A percentile compares a stretch with the other conserved stretches of the same genome.
These are phyloP conservation scores for Maudiozyma barnettii DNA, from an alignment of 805 yeast genomes.

Conservation along the genomic window DNA sequence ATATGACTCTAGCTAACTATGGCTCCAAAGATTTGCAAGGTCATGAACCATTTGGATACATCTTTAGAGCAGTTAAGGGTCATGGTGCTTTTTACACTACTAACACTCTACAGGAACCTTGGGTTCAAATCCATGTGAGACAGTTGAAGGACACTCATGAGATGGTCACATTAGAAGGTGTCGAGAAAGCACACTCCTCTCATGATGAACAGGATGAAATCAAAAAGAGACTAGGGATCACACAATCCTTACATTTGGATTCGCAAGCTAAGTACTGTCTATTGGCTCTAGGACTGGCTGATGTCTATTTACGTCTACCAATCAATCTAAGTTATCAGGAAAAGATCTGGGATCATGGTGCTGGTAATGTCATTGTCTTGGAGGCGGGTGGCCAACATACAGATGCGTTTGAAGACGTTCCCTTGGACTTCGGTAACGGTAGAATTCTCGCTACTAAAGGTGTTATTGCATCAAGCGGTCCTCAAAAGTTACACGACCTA, in stretches of 20 bases:
- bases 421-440: constrained; percentile 77
- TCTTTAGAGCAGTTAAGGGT: constrained; percentile 27
- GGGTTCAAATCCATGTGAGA: constrained; percentile 51
- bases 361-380: constrained; percentile 75
- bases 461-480: constrained; percentile 67
- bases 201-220: constrained; percentile 77
- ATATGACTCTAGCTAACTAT: constrained; percentile 39
- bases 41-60: constrained; percentile 23
- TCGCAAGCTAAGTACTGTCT: constrained; percentile 95
- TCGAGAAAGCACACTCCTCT: constrained; percentile 89
- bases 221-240: constrained; percentile 53
- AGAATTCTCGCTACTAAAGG: constrained; percentile 76
- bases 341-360: constrained; percentile 98
- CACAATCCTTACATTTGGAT: constrained; percentile 70
- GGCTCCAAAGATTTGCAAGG: constrained; percentile 32
- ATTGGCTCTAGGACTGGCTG: constrained; percentile 84
- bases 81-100: constrained; percentile 28
- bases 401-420: constrained; percentile 61
- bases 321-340: constrained; percentile 67
- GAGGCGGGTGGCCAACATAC: constrained; percentile 92
- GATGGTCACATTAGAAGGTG: constrained; percentile 56
- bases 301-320: constrained; percentile 84
- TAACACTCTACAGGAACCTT: constrained; percentile 19
- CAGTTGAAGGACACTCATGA: constrained; percentile 14
- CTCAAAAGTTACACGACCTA: constrained; percentile 18